Base-by-base conservation (phyloP, 192 early-diverging fungal genomes). In the Phycomyces blakesleeanus region DNA sequence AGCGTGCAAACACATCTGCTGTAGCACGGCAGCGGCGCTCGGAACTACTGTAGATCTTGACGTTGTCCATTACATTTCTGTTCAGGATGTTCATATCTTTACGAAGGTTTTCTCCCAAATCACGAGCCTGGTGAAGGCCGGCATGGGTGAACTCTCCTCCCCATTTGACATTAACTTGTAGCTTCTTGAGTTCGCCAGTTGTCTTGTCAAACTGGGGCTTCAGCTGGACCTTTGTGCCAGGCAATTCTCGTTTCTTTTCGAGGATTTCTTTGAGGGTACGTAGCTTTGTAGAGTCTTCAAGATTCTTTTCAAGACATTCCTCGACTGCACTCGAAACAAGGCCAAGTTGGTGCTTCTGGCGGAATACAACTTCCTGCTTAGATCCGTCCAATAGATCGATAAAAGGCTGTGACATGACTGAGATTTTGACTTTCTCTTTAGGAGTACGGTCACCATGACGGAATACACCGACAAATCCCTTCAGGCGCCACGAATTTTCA, bases 91-190 rank as follows among this genome's bases (percentile, higher is more conserved):
- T 61, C 72, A 97, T 76, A 67, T 98, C 96, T 66, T 94, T 95
- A 64, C 92, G 81, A 63, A 97, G 81, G 72, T 92, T 95, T 55
- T 92, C 89, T 26, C 89, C 96, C 57, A 98, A 78, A 66, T 98
- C 96, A 67, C 89, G 87, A 5, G 89, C 86, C 67, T 98, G 96
- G 62, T 91, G 87, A 8, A 75, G 81, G 3, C 93, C 96, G 1
- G 92, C 91, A 72, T 98, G 96, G 8, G 96, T 98, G 70, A 95
- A 95, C 75, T 90, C 89, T 51, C 91, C 96, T 51, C 94, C 94
- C 96, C 96, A 98, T 66, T 98, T 98, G 53, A 97, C 88, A 72
- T 95, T 88, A 26, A 98, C 72, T 79, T 96, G 91, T 14, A 95
- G 81, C 58, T 93, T 87, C 24, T 80, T 76, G 1, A 92, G 72